A percentile compares a stretch with the other conserved stretches of the same genome.
Evolutionary conservation across 179 eudicot species (phyloP).

Genomic region (Gypsophila paniculata): DNA sequence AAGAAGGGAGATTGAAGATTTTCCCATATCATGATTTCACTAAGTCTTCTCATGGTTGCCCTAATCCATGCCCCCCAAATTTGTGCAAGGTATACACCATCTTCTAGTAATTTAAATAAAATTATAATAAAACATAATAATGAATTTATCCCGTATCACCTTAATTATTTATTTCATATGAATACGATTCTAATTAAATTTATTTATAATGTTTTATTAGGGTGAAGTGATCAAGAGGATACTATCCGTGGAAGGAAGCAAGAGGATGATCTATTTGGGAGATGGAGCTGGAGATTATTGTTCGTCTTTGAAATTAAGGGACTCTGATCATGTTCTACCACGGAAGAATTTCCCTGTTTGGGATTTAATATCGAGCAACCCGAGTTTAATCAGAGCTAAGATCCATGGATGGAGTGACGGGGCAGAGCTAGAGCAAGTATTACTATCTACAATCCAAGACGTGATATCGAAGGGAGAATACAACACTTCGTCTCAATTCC

Average conservation of each 20-base stretch:
- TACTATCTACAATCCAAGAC: slow-evolving; percentile 38
- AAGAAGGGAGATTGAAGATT: slow-evolving; percentile 61
- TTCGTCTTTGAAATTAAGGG: slow-evolving; percentile 55
- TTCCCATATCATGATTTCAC: no score
- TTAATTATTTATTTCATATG: no score
- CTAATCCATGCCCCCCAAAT: slow-evolving; percentile 65
- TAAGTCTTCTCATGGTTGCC: slow-evolving; percentile 61
- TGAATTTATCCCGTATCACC: no score
- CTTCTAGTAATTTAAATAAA: no score
- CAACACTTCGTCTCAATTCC: neutral
- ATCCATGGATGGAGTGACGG: slow-evolving; percentile 71
- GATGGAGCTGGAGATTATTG: slow-evolving; percentile 95
- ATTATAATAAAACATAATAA: no score
- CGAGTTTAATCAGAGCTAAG: slow-evolving; percentile 33
- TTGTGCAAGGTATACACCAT: slow-evolving; percentile 81
- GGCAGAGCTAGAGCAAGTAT: slow-evolving; percentile 45
- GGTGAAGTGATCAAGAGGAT: slow-evolving; percentile 56
- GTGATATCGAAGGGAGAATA: slow-evolving; percentile 26
- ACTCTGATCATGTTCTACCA: slow-evolving; percentile 62
- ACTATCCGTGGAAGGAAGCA: slow-evolving; percentile 35
- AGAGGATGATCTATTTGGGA: slow-evolving; percentile 56
- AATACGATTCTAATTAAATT: no score
- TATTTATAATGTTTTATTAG: no score
- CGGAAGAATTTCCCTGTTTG: slow-evolving; percentile 74
- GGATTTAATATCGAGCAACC: slow-evolving; percentile 59